Conservation (phyloP, 345 rosid genomes). For the Lepidium africanum region DNA sequence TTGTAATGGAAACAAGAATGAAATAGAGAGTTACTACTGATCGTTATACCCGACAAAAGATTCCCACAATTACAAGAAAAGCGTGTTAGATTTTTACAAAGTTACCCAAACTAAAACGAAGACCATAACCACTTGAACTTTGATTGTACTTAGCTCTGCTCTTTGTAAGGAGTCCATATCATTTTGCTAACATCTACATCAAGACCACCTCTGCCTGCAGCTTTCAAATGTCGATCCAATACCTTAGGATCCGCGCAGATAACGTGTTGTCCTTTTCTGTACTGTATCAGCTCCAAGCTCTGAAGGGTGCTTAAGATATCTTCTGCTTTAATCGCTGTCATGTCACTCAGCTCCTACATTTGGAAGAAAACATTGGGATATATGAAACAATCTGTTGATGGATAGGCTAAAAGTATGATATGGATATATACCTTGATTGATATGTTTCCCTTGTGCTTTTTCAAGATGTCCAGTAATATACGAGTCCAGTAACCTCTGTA, state of each 20-base stretch:
- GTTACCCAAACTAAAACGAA: conserved; percentile 5
- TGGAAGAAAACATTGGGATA: not conserved
- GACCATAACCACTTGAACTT: not conserved
- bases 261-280: conserved; percentile 97
- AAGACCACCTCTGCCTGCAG: conserved; percentile 96
- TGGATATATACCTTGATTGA: conserved; percentile 71
- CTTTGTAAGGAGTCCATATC: conserved; percentile 99
- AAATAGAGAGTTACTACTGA: not conserved
- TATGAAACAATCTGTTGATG: not conserved
- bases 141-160: conserved; percentile 45
- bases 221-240: conserved; percentile 93
- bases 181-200: conserved; percentile 93
- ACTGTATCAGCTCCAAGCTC: conserved; percentile 92
- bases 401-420: not conserved
- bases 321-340: conserved; percentile 97
- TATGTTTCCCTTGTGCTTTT: conserved; percentile 95
- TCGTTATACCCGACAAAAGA: not conserved
- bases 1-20: not conserved
- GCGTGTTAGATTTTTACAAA: conserved; percentile 15
- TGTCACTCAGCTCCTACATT: conserved; percentile 91
- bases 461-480: conserved; percentile 88
- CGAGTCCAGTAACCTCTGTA: conserved; percentile 99
- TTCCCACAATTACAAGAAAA: conserved; percentile 2
- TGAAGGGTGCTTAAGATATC: conserved; percentile 91
- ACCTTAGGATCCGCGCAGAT: conserved; percentile 98